phyloP scores from a whole-genome alignment of 2,329 filamentous ascomycete species.

The Ophiostoma tasmaniense region DNA sequence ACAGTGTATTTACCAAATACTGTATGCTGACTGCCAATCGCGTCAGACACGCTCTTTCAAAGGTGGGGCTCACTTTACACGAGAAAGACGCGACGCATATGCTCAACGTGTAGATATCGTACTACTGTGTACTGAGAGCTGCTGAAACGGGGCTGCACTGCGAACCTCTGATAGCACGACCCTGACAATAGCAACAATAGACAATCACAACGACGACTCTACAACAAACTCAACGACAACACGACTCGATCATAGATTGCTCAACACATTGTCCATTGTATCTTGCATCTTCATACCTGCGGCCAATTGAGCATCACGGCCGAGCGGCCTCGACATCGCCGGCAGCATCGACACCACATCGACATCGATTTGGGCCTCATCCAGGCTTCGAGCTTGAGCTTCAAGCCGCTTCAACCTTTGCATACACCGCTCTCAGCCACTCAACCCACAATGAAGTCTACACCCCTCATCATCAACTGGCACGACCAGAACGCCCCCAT shows the following conservation, averaged over 20 bases:
- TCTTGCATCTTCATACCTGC: not conserved
- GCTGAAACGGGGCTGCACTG: not conserved
- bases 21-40: slow-evolving; percentile 13
- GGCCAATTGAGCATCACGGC: not conserved
- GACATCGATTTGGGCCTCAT: not conserved
- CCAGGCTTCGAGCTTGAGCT: not conserved
- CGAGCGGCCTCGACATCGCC: not conserved
- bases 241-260: not conserved
- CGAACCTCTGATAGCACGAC: not conserved
- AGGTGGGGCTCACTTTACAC: slow-evolving; percentile 18
- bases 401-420: not conserved
- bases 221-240: not conserved
- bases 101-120: not conserved
- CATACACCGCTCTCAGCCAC: not conserved
- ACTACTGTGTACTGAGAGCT: not conserved
- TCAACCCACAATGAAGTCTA: slow-evolving; percentile 71
- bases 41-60: not conserved
- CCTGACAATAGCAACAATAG: not conserved
- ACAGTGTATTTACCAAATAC: not conserved
- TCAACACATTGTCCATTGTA: not conserved
- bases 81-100: slow-evolving; percentile 18
- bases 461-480: slow-evolving; percentile 96
- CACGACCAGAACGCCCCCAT: slow-evolving; percentile 95
- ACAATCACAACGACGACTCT: not conserved
- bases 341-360: not conserved